Base-by-base conservation (phyloP, 1,284 basidiomycete species). In the Boletellus deceptivus region DNA sequence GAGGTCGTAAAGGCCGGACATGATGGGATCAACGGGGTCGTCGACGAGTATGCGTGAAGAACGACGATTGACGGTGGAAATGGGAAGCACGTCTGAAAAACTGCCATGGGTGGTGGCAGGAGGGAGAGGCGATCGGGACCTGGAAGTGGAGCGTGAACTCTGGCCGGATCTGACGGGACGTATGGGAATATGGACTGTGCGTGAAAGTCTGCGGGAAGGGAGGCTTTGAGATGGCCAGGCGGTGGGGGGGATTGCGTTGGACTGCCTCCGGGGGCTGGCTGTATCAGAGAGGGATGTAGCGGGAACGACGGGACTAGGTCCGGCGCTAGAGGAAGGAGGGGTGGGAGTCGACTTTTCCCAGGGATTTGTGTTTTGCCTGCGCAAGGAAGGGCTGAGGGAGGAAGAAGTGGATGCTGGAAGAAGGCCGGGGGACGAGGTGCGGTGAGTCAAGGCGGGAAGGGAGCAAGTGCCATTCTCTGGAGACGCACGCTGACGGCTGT, bases 71-170 rank as follows among this genome's bases (percentile, higher is more conserved):
- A 75, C 56, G 59, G 84, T 72, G 73, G 75, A 34, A 70, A 82
- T 39, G 70, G 55, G 78, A 69, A 64, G 68, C 9, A 67, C 70
- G 45, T 88, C 87, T 16, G 80, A 82, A 62, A 84, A 85, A 63
- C 75, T 83, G 55, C 78, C 70, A 68, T 83, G 85, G 18, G 75
- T 75, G 43, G 78, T 75, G 48, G 78, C 66, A 22, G 93, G 93
- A 8, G 93, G 94, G 59, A 98, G 79, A 0, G 96, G 96, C 1
- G 96, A 98, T 39, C 93, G 85, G 3, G 96, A 98, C 34, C 96
- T 88, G 44, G 95, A 98, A 2, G 91, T 94, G 2, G 93, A 96
- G 25, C 96, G 87, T n/a, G 96, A 98, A 63, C 86, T 94, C 53
- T 88, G 84, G 27, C 80, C 83, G 50, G 88, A 92, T 58, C 75